A percentile compares a stretch with the other conserved stretches of the same genome.
phyloP scores from a whole-genome alignment of 208 protist species.

The Leishmania tarentolae region DNA sequence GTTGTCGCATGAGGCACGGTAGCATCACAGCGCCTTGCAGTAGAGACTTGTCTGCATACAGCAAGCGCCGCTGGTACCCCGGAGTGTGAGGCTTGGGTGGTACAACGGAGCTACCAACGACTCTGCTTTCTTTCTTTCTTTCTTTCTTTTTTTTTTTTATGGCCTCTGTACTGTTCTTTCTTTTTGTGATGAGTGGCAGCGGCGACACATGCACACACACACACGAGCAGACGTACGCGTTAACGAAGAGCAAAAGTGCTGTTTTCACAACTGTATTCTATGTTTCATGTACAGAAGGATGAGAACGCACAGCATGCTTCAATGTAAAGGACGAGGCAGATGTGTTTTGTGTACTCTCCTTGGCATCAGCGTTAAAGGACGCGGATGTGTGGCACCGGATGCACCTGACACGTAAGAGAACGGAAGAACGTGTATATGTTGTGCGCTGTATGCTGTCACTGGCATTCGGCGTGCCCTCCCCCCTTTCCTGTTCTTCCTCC shows the following conservation, averaged over 20 bases:
- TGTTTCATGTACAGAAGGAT: not conserved
- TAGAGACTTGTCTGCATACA: not conserved
- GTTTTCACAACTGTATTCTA: not conserved
- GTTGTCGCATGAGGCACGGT: not conserved
- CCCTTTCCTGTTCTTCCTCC: not conserved
- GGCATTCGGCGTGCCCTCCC: not conserved
- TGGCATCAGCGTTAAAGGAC: not conserved
- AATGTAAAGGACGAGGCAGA: not conserved
- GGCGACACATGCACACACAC: not conserved
- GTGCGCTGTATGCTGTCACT: not conserved
- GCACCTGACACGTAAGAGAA: not conserved
- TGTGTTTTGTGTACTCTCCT: slow-evolving; percentile 2
- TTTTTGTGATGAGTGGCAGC: slow-evolving; percentile 2
- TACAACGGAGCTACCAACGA: not conserved
- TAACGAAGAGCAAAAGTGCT: not conserved
- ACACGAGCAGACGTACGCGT: not conserved
- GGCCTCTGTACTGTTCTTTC: slow-evolving; percentile 15
- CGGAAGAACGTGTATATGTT: not conserved
- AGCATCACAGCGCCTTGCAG: not conserved
- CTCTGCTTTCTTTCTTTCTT: not conserved
- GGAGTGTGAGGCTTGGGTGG: not conserved
- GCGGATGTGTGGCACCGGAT: not conserved
- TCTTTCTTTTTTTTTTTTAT: slow-evolving; percentile 6
- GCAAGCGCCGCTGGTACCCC: not conserved
- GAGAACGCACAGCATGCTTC: not conserved